A percentile compares a stretch with the other conserved stretches of the same genome.
Evolutionary conservation across 805 yeast genomes (phyloP).

Genomic region (Kregervanrija delftensis): DNA sequence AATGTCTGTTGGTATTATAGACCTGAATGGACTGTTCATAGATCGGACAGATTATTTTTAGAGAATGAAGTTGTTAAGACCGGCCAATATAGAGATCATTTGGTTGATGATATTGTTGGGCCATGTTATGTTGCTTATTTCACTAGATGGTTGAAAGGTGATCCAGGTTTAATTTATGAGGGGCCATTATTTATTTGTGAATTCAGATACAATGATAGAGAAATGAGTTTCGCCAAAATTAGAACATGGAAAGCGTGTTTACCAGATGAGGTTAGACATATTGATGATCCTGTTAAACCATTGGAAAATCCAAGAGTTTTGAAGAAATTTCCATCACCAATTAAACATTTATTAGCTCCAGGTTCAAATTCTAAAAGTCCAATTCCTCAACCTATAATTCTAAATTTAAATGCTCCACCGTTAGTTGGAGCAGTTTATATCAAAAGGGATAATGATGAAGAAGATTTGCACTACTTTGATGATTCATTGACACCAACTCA

Average conservation of each 20-base stretch:
- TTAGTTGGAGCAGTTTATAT: conserved; percentile 83
- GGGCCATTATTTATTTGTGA: conserved; percentile 92
- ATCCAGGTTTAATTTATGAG: conserved; percentile 74
- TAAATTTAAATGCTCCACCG: conserved; percentile 89
- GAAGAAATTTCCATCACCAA: conserved; percentile 77
- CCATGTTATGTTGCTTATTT: conserved; percentile 93
- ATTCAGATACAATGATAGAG: conserved; percentile 85
- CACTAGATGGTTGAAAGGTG: conserved; percentile 91
- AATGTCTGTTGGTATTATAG: conserved; percentile 97
- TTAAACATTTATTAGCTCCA: conserved; percentile 68
- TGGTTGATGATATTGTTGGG: conserved; percentile 81
- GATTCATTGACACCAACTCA: conserved; percentile 19
- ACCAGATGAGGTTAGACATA: conserved; percentile 90
- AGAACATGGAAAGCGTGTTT: conserved; percentile 98
- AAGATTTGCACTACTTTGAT: conserved; percentile 63
- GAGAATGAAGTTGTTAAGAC: conserved; percentile 95
- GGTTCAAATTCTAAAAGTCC: conserved; percentile 69
- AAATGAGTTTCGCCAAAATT: conserved; percentile 86
- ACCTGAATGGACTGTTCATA: conserved; percentile 96
- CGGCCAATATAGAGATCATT: conserved; percentile 93
- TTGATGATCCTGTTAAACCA: conserved; percentile 74
- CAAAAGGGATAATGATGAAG: conserved; percentile 67
- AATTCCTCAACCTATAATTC: conserved; percentile 75
- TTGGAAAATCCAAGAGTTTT: conserved; percentile 56
- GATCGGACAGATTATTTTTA: conserved; percentile 81